A percentile compares a stretch with the other conserved stretches of the same genome.
Conservation (phyloP, 306 rosid species). For the Geum urbanum region DNA sequence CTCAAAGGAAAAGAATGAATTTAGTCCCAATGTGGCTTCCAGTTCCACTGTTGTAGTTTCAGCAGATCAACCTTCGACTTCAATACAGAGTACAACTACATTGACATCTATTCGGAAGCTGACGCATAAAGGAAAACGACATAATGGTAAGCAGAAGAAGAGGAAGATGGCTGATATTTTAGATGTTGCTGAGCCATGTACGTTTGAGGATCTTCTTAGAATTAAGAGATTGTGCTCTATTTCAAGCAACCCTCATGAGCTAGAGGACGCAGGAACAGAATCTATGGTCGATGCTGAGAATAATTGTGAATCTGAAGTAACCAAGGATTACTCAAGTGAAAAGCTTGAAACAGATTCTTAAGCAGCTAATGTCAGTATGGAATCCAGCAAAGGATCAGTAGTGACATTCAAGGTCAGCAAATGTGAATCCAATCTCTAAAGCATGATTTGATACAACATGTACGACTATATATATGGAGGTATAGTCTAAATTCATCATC, state of each 20-base stretch:
- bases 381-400: constrained; percentile 13
- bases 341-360: constrained; percentile 25
- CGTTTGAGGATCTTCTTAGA: constrained; percentile 36
- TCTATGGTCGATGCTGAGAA: constrained; percentile 22
- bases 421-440: constrained; percentile 18
- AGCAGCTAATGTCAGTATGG: constrained; percentile 19
- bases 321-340: constrained; percentile 23
- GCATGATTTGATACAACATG: background rate
- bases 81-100: constrained; percentile 7
- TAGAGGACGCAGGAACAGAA: constrained; percentile 25
- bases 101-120: constrained; percentile 15
- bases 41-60: constrained; percentile 10
- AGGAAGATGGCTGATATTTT: constrained; percentile 47
- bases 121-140: constrained; percentile 30
- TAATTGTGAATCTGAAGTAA: constrained; percentile 28
- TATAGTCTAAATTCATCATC: constrained; percentile 7
- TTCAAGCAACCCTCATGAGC: constrained; percentile 17
- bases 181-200: constrained; percentile 38
- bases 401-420: constrained; percentile 35
- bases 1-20: constrained; percentile 7
- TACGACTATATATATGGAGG: constrained; percentile 16
- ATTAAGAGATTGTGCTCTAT: constrained; percentile 31
- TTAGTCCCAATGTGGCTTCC: constrained; percentile 24
- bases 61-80: constrained; percentile 19
- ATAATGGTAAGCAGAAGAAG: constrained; percentile 43